phyloP scores from a whole-genome alignment of 768 basidiomycete genomes.

The Amanita fuliginea region DNA sequence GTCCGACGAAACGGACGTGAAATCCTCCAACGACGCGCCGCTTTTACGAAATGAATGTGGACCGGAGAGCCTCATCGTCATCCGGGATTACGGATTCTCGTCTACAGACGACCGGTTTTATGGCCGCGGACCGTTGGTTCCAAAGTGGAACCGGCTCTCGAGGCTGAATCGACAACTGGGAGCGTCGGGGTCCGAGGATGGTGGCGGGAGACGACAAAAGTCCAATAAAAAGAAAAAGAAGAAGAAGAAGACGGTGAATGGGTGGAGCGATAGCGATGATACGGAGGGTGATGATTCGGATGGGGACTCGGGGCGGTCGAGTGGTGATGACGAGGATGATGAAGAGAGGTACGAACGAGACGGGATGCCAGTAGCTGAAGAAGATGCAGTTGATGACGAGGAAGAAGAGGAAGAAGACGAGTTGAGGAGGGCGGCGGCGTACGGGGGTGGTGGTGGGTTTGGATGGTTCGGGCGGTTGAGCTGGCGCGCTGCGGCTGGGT shows the following conservation, averaged over 20 bases:
- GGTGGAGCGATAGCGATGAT: slow-evolving; percentile 7
- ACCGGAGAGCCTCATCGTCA: slow-evolving; percentile 17
- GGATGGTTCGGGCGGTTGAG: slow-evolving; percentile 16
- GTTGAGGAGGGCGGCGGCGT: slow-evolving; percentile 5
- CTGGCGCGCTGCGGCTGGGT: slow-evolving; percentile 11
- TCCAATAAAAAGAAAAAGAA: slow-evolving; percentile 10
- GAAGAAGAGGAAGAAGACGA: background rate
- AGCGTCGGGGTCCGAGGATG: background rate
- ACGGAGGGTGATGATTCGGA: background rate
- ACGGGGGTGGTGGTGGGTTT: slow-evolving; percentile 10
- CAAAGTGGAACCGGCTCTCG: slow-evolving; percentile 25
- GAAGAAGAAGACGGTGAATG: slow-evolving; percentile 9
- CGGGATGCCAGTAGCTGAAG: slow-evolving; percentile 11
- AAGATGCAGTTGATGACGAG: background rate
- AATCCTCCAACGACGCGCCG: too few relatives aligned
- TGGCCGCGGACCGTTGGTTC: slow-evolving; percentile 29
- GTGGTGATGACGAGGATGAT: slow-evolving; percentile 10
- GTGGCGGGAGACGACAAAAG: background rate
- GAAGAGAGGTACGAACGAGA: slow-evolving; percentile 12
- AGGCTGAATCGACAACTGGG: slow-evolving; percentile 20
- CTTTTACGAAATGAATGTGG: too few relatives aligned
- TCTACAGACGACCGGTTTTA: slow-evolving; percentile 24
- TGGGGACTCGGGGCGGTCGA: slow-evolving; percentile 1
- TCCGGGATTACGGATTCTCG: slow-evolving; percentile 33
- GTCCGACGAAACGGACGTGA: too few relatives aligned